Evolutionary conservation across 2,329 filamentous ascomycete genomes (phyloP), one percentile per base, ranked within the genome.

Genomic region (Coleophoma eucalyptorum): DNA sequence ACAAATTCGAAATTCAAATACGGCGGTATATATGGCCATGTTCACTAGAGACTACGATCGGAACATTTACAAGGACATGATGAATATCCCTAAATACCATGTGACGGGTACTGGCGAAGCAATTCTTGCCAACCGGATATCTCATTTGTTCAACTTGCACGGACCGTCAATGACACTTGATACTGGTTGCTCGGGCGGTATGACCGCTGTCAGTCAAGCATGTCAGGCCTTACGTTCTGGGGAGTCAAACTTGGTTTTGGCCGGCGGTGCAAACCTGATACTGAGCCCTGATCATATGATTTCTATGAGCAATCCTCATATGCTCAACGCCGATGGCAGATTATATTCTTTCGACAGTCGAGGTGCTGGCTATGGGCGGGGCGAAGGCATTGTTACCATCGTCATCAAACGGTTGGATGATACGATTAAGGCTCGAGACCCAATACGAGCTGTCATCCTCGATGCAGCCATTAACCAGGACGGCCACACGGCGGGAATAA

Each of bases 331-430:
- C 72, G 42, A 48, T 43, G 59, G 58, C 3, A 42, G 40, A 19
- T 62, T 49, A 8, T 33, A 72, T 56, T 76, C 73, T 5, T 84
- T 79, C 59, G 83, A 84, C 56, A 62, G 70, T n/a, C 71, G 73
- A 3, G 84, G 80, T 16, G 78, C 80, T 51, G 85, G 84, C 1
- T 88, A 87, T 59, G 82, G 78, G 0, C 73, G 83, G 32, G 84
- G 83, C 1, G 84, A 88, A 59, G 84, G 83, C 0, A 70, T 80
- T 21, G 81, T 74, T 0, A 72, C 80, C n/a, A 65, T 87, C 1
- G 59, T 86, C 3, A 59, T 87, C 43, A 87, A 87, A 64, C 74
- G 74, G 2, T 67, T 87, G 5, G 67, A 69, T 11, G 61, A 70
- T 38, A 74, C 75, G 1, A 44, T 77, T 13, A 58, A 60, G 37